Evolutionary conservation across 148 eudicot genomes (phyloP).

Genomic region (Amaranthus palmeri): DNA sequence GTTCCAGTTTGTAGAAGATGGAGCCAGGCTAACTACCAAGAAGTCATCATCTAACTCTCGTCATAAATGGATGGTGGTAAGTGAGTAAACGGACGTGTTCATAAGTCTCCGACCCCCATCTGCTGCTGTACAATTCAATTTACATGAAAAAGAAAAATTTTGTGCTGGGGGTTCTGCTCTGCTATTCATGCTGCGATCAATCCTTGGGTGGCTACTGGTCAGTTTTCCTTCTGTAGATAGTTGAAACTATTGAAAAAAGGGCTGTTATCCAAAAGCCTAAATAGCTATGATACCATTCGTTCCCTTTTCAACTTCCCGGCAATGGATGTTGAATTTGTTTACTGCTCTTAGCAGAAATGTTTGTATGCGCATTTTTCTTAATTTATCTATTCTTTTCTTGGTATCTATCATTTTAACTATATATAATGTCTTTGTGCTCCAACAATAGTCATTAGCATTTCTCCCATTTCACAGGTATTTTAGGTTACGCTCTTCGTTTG

Average conservation of each 20-base stretch:
- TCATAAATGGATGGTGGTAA: slow-evolving; percentile 31
- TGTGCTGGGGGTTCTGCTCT: slow-evolving; percentile 17
- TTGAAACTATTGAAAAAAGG: slow-evolving; percentile 26
- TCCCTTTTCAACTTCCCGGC: slow-evolving; percentile 21
- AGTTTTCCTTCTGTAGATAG: slow-evolving; percentile 29
- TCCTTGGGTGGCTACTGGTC: slow-evolving; percentile 18
- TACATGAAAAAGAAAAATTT: slow-evolving; percentile 13
- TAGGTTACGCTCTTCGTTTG: too few relatives aligned
- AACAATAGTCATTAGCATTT: neutral
- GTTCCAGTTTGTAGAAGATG: slow-evolving; percentile 22
- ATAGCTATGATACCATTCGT: slow-evolving; percentile 16
- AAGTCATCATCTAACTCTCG: slow-evolving; percentile 22
- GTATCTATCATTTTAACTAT: neutral
- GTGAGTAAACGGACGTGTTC: slow-evolving; percentile 30
- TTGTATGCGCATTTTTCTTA: slow-evolving; percentile 22
- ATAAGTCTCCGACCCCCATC: slow-evolving; percentile 30
- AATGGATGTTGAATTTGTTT: slow-evolving; percentile 20
- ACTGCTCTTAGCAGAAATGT: slow-evolving; percentile 21
- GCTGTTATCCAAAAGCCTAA: slow-evolving; percentile 15
- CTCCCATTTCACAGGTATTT: neutral
- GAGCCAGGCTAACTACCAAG: slow-evolving; percentile 26
- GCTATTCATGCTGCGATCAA: slow-evolving; percentile 12
- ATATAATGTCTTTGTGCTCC: neutral
- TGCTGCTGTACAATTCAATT: slow-evolving; percentile 20
- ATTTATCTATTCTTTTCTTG: slow-evolving; percentile 13